Evolutionary conservation across 2,329 filamentous ascomycete genomes (phyloP), one percentile per base, ranked within the genome.

Genomic region (Colletotrichum sp.): DNA sequence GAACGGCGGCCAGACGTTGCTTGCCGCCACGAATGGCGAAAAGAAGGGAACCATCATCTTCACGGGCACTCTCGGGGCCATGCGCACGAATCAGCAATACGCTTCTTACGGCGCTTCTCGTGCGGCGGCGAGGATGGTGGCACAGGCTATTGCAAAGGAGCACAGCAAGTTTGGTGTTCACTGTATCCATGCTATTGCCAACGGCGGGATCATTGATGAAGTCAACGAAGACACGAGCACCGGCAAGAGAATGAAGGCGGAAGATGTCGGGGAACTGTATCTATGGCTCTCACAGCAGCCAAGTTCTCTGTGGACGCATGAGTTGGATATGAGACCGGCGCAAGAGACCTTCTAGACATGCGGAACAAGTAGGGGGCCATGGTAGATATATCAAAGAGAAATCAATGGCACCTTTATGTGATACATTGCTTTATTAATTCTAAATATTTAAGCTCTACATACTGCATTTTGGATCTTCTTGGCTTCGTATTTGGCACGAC

Each of bases 21-120:
- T 91, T 4, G 79, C 84, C 8, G 86, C 89, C 13, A 84, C 83
- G 2, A 85, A 85, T 1, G 86, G 84, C 0, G 81, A 80, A 66
- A 91, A 91, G 83, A 91, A 91, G 77, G 89, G 89, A 2, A 91
- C 89, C 0, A 79, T 91, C 32, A 89, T 92, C 69, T 91, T 91
- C 78, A 91, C 89, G 0, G 89, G 89, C 0, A 91, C 89, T 1
- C 80, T 91, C 5, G 89, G 89, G 0, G 88, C 88, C 1, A 81
- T 91, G 76, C 83, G 89, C 8, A 89, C 89, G 70, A 91, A 88
- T 77, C 86, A 88, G 4, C 86, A 89, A 52, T 92, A 85, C 76
- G 89, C 86, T 2, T 87, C 89, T 1, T 92, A 92, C 76, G 90
- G 90, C 10, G 90, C 89, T 8, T 87, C 87, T 2, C 83, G 89